Conservation (phyloP, 176 grass and related monocot genomes). For the Triticum turgidum region DNA sequence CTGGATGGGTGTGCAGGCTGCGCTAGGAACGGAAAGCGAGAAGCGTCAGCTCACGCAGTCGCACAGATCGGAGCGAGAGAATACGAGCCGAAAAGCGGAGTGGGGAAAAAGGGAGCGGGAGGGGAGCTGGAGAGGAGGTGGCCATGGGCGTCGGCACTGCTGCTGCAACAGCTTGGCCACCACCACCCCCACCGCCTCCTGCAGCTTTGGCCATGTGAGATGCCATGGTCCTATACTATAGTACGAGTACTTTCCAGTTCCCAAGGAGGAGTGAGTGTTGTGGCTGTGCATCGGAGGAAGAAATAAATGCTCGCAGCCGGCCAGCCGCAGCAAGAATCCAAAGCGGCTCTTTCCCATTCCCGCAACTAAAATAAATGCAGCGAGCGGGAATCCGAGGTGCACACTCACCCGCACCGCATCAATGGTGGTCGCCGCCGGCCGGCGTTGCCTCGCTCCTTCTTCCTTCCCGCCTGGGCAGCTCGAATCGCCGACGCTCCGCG, state of each 20-base stretch:
- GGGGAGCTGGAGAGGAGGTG: slow-evolving; percentile 1
- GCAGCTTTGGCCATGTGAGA: slow-evolving; percentile 41
- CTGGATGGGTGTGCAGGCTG: slow-evolving; percentile 11
- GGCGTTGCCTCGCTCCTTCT: not conserved
- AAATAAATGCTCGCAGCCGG: slow-evolving; percentile 14
- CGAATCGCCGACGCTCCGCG: not conserved
- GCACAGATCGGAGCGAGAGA: slow-evolving; percentile 23
- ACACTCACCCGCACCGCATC: slow-evolving; percentile 1
- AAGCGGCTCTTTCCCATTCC: slow-evolving; percentile 4
- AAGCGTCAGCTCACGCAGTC: slow-evolving; percentile 18
- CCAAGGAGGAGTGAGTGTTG: not conserved
- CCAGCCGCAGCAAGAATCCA: slow-evolving; percentile 30
- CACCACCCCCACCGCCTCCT: slow-evolving; percentile 18
- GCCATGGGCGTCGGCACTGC: slow-evolving; percentile 24
- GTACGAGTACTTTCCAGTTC: slow-evolving; percentile 14
- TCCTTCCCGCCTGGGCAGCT: not conserved
- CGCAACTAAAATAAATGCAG: not conserved
- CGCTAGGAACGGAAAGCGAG: slow-evolving; percentile 21
- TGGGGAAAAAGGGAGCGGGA: not conserved
- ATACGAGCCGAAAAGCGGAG: not conserved
- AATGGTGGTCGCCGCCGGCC: not conserved
- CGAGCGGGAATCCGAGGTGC: not conserved
- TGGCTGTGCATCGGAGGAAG: slow-evolving; percentile 1
- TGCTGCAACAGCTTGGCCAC: slow-evolving; percentile 22
- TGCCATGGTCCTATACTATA: slow-evolving; percentile 5